phyloP scores from a whole-genome alignment of 495 filamentous ascomycete species.

The Aspergillus funiculosus region DNA sequence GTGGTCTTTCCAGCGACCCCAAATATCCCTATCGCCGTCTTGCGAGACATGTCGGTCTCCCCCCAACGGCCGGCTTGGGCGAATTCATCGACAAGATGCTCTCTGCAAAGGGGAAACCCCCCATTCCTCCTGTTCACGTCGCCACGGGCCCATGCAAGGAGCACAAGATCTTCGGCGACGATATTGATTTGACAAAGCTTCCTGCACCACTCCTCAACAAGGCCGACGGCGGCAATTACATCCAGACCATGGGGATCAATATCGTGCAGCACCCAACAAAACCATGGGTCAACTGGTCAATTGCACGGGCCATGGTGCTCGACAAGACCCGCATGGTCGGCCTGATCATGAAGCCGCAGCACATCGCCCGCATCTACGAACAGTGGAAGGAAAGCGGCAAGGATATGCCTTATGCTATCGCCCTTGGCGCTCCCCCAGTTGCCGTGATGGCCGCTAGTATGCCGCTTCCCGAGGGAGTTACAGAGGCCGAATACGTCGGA shows the following conservation, averaged over 20 bases:
- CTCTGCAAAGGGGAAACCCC: conserved; percentile 14
- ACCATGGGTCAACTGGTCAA: conserved; percentile 40
- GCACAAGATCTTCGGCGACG: conserved; percentile 23
- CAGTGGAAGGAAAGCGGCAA: conserved; percentile 33
- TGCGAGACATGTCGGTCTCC: conserved; percentile 27
- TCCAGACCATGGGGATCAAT: conserved; percentile 38
- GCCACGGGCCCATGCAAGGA: conserved; percentile 30
- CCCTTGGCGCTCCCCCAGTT: conserved; percentile 36
- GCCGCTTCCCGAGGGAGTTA: conserved; percentile 33
- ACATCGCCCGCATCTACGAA: conserved; percentile 31
- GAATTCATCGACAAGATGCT: conserved; percentile 30
- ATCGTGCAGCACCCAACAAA: conserved; percentile 31
- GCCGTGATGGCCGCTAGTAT: conserved; percentile 35
- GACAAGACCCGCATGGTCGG: conserved; percentile 28
- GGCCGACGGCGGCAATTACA: conserved; percentile 34
- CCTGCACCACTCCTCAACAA: conserved; percentile 32
- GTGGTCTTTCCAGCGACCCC: too few relatives aligned
- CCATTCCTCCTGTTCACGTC: conserved; percentile 25
- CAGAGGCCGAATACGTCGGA: conserved; percentile 33
- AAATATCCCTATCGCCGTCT: conserved; percentile 26
- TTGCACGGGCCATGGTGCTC: conserved; percentile 34
- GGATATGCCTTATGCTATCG: conserved; percentile 33
- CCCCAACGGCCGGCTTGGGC: conserved; percentile 21
- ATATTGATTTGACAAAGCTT: conserved; percentile 31
- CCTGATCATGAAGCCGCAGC: conserved; percentile 27